These are phyloP conservation scores for Sinapis alba DNA, from an alignment of 441 rosid genomes.

Conservation along the genomic window DNA sequence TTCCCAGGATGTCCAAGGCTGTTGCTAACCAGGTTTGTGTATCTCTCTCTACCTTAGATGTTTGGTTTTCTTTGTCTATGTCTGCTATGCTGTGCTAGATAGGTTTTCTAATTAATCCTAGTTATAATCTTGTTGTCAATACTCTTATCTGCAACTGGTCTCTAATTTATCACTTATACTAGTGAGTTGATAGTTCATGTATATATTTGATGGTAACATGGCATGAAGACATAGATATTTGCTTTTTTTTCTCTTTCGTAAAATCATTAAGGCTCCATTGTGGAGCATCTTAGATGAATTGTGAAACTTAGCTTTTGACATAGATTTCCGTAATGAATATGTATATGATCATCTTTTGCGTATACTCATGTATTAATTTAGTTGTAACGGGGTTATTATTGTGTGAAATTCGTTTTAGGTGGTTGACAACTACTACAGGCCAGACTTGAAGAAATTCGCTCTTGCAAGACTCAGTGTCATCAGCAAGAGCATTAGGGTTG, in stretches of 20 bases:
- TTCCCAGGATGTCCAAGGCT: constrained; percentile 67
- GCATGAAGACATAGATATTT: neutral
- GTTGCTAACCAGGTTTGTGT: constrained; percentile 54
- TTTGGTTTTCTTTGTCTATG: neutral
- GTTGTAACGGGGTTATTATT: neutral
- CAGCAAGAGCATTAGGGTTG: constrained; percentile 57
- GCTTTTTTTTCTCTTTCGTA: neutral
- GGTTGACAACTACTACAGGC: constrained; percentile 62
- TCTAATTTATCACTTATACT: neutral
- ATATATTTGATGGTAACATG: neutral
- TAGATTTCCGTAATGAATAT: neutral
- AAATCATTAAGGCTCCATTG: neutral
- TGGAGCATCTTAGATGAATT: neutral
- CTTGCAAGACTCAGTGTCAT: constrained; percentile 62
- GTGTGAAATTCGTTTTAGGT: constrained; percentile 40
- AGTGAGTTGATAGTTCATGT: neutral
- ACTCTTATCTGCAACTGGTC: neutral
- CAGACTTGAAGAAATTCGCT: constrained; percentile 65
- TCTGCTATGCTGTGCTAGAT: neutral
- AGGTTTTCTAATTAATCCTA: neutral
- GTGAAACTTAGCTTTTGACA: neutral
- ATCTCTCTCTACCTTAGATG: neutral
- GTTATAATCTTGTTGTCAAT: neutral
- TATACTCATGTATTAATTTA: neutral
- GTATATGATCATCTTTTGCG: neutral